A percentile compares a stretch with the other conserved stretches of the same genome.
Conservation (phyloP, 2,329 filamentous ascomycete genomes). For the Helminthosporium solani region DNA sequence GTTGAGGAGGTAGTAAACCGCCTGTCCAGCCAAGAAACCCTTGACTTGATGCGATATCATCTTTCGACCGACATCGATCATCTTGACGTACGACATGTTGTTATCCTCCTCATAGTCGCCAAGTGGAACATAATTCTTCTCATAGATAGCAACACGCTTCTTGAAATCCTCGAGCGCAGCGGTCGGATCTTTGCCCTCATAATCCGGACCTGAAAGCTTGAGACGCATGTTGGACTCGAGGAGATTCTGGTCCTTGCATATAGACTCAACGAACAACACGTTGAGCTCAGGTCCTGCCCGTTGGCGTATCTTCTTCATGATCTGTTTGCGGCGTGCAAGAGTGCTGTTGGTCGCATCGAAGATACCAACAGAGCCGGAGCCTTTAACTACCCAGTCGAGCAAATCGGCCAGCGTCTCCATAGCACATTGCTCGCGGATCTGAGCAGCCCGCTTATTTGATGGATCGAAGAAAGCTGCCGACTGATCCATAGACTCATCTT, state of each 20-base stretch:
- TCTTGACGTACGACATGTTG: conserved; percentile 92
- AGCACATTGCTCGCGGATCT: conserved; percentile 86
- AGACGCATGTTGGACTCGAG: conserved; percentile 96
- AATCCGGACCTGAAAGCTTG: conserved; percentile 93
- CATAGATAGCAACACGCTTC: conserved; percentile 86
- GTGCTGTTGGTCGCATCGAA: conserved; percentile 98
- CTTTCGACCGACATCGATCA: conserved; percentile 96
- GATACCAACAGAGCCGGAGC: conserved; percentile 87
- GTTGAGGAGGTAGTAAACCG: conserved; percentile 91
- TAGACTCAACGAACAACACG: conserved; percentile 92
- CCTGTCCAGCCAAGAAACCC: conserved; percentile 88
- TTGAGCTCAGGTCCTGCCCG: conserved; percentile 82
- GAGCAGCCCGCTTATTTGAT: conserved; percentile 76
- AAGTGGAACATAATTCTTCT: conserved; percentile 88
- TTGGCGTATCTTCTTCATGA: conserved; percentile 79
- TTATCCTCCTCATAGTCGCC: conserved; percentile 88
- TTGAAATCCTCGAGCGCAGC: conserved; percentile 89
- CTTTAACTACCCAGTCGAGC: conserved; percentile 79
- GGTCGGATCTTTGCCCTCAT: conserved; percentile 86
- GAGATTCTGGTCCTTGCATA: conserved; percentile 80
- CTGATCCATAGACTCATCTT: conserved; percentile 70
- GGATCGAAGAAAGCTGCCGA: conserved; percentile 94
- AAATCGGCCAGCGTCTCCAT: conserved; percentile 91
- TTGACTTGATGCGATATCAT: conserved; percentile 86
- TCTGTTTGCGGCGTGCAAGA: conserved; percentile 74